These are phyloP conservation scores for Podospora appendiculata DNA, from an alignment of 495 filamentous ascomycete genomes.

Conservation along the genomic window DNA sequence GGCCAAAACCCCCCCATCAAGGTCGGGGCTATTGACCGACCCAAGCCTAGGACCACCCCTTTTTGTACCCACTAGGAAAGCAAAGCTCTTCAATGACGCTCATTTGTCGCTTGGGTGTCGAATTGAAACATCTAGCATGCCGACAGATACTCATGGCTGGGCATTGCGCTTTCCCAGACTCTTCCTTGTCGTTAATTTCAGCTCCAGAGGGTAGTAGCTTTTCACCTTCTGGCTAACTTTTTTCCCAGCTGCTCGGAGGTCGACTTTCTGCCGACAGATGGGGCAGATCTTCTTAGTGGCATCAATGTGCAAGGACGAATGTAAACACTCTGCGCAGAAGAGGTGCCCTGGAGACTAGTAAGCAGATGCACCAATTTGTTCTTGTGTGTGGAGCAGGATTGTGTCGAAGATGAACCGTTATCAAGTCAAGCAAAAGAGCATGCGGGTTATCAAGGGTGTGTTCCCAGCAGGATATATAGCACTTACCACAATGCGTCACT, in stretches of 20 bases:
- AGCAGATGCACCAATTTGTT: background rate
- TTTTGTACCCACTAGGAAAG: too few relatives aligned
- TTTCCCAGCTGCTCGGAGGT: slow-evolving; percentile 22
- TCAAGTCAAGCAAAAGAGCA: too few relatives aligned
- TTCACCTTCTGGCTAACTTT: slow-evolving; percentile 28
- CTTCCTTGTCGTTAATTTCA: slow-evolving; percentile 50
- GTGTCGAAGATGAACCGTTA: too few relatives aligned
- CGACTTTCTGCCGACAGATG: slow-evolving; percentile 49
- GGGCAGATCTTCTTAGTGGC: slow-evolving; percentile 41
- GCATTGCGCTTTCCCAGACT: slow-evolving; percentile 36
- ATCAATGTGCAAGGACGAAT: slow-evolving; percentile 60
- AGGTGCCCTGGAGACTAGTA: slow-evolving; percentile 56
- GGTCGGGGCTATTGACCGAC: too few relatives aligned
- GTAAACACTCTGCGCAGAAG: slow-evolving; percentile 77
- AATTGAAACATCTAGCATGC: background rate
- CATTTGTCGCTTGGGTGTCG: too few relatives aligned
- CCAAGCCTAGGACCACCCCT: too few relatives aligned
- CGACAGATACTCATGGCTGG: background rate
- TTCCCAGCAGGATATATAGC: slow-evolving; percentile 2
- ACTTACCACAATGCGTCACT: slow-evolving; percentile 75
- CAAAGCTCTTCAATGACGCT: too few relatives aligned
- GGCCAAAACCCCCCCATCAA: too few relatives aligned
- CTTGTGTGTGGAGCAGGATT: too few relatives aligned
- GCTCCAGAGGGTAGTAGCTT: slow-evolving; percentile 49
- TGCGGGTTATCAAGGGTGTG: too few relatives aligned